phyloP scores from a whole-genome alignment of 345 rosid species.

The Alliaria petiolata region DNA sequence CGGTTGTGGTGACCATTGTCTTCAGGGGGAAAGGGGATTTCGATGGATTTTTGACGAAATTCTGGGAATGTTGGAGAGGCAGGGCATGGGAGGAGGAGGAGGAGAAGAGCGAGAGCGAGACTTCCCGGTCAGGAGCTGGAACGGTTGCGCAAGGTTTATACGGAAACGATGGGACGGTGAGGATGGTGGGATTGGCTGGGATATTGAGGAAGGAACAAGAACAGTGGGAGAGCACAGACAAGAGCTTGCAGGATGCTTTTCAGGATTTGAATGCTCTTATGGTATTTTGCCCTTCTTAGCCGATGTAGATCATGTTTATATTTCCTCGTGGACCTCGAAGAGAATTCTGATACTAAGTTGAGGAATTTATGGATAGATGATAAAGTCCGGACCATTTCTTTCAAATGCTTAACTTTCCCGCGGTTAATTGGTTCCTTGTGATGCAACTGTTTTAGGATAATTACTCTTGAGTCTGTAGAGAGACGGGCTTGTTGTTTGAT shows the following conservation, averaged over 20 bases:
- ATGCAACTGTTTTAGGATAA: not conserved
- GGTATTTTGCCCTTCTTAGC: constrained; percentile 38
- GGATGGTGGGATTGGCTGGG: constrained; percentile 96
- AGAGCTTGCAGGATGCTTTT: constrained; percentile 94
- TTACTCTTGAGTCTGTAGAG: too few relatives aligned
- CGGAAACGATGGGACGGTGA: constrained; percentile 71
- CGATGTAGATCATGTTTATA: not conserved
- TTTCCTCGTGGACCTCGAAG: not conserved
- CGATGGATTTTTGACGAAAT: constrained; percentile 67
- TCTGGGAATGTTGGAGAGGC: constrained; percentile 80
- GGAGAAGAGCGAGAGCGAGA: constrained; percentile 25
- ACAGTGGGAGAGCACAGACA: constrained; percentile 91
- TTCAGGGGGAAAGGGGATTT: constrained; percentile 81
- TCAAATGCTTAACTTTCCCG: not conserved
- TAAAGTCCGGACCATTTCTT: not conserved
- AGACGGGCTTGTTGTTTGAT: not conserved
- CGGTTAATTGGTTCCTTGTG: not conserved
- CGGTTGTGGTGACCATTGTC: constrained; percentile 59
- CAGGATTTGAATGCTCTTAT: constrained; percentile 93
- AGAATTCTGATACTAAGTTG: not conserved
- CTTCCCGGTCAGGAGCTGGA: constrained; percentile 27
- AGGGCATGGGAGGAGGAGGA: constrained; percentile 67
- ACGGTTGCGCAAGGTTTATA: constrained; percentile 50
- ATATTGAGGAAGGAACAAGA: constrained; percentile 92
- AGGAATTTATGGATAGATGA: not conserved